Evolutionary conservation across 495 filamentous ascomycete species (phyloP).

Genomic region (Rostrohypoxylon terebratum): DNA sequence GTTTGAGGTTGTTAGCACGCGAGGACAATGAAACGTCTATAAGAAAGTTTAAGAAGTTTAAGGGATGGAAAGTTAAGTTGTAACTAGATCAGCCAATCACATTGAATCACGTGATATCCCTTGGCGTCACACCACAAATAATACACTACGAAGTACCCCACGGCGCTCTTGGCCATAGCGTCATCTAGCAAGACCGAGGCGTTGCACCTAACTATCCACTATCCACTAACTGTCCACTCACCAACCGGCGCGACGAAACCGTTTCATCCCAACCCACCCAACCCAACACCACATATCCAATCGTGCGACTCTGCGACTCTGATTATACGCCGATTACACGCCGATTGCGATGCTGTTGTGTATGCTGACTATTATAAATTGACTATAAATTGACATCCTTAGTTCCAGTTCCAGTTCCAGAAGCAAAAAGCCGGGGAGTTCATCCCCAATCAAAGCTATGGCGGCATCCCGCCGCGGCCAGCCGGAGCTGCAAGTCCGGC

Average conservation of each 20-base stretch:
- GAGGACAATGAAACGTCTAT: background rate
- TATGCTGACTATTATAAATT: constrained; percentile 1
- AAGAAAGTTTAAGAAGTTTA: constrained; percentile 3
- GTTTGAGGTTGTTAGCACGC: background rate
- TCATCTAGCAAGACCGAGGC: constrained; percentile 1
- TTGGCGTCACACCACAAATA: constrained; percentile 2
- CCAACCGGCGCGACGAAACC: constrained; percentile 23
- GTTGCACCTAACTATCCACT: constrained; percentile 1
- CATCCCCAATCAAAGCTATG: constrained; percentile 51
- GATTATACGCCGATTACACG: background rate
- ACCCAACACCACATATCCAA: constrained; percentile 15
- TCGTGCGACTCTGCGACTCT: too few relatives aligned
- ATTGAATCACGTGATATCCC: background rate
- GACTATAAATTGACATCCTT: constrained; percentile 3
- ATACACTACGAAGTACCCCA: constrained; percentile 18
- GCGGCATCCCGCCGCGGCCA: constrained; percentile 64
- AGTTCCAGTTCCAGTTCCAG: background rate
- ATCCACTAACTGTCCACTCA: background rate
- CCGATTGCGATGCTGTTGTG: constrained; percentile 4
- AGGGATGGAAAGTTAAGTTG: background rate
- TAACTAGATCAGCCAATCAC: background rate
- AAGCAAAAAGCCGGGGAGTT: background rate
- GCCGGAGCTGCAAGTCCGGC: constrained; percentile 60
- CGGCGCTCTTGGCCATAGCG: constrained; percentile 9
- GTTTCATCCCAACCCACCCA: background rate